Conservation (phyloP, 2,329 filamentous ascomycete species). For the Ceratocystis alfenasii region DNA sequence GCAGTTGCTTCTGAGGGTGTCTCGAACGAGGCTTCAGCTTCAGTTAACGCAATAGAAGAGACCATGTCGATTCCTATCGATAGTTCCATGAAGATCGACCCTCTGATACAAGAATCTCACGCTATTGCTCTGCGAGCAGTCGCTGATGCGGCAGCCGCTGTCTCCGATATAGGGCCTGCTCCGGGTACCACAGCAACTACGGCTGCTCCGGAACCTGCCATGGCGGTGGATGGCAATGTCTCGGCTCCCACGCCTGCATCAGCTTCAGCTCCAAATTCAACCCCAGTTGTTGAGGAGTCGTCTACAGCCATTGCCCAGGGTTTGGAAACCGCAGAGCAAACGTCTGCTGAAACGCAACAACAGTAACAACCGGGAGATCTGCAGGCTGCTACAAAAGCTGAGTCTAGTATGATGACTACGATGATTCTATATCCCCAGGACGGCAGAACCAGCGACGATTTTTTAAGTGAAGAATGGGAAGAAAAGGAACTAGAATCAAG, state of each 20-base stretch:
- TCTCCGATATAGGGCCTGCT: neutral
- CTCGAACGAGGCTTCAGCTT: neutral
- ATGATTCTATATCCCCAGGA: neutral
- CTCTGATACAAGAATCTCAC: neutral
- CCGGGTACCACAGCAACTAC: neutral
- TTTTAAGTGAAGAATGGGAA: neutral
- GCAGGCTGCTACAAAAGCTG: neutral
- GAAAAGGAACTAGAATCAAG: neutral
- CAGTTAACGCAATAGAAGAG: constrained; percentile 2
- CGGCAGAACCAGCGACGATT: neutral
- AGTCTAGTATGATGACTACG: neutral
- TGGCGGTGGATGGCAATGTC: neutral
- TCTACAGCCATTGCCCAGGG: neutral
- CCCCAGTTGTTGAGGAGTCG: neutral
- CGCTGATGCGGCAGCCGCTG: neutral
- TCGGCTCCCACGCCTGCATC: neutral
- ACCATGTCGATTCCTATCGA: constrained; percentile 9
- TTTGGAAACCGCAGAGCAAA: neutral
- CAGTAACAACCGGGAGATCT: neutral
- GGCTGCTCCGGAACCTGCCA: no score
- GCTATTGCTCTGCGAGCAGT: neutral
- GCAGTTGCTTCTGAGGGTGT: neutral
- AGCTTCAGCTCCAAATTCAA: neutral
- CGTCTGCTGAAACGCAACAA: neutral
- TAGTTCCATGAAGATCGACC: constrained; percentile 6